These are phyloP conservation scores for Herpomyces periplanetae DNA, from an alignment of 2,329 filamentous ascomycete species.

Conservation along the genomic window DNA sequence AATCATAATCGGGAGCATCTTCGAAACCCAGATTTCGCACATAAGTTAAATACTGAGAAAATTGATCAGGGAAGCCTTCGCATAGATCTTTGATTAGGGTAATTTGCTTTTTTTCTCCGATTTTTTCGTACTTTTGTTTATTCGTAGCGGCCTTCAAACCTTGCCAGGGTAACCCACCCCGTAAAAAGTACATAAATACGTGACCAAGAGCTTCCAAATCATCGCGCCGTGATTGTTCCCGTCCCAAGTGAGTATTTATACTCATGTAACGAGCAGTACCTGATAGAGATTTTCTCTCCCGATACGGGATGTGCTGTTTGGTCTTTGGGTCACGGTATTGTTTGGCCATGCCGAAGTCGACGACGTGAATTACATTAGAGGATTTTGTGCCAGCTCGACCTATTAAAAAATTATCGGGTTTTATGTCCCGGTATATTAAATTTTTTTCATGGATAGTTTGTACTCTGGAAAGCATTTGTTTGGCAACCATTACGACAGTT, in stretches of 20 bases:
- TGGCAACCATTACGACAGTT: slow-evolving; percentile 94
- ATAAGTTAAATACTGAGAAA: slow-evolving; percentile 87
- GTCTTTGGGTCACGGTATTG: slow-evolving; percentile 96
- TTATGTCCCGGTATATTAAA: slow-evolving; percentile 93
- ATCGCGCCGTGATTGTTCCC: slow-evolving; percentile 79
- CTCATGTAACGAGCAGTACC: slow-evolving; percentile 96
- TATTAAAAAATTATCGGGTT: slow-evolving; percentile 95
- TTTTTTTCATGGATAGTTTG: slow-evolving; percentile 95
- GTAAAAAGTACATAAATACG: slow-evolving; percentile 27
- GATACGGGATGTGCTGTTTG: slow-evolving; percentile 91
- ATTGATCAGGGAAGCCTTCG: slow-evolving; percentile 52
- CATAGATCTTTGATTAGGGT: slow-evolving; percentile 87
- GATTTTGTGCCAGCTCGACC: slow-evolving; percentile 63
- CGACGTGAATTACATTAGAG: slow-evolving; percentile 91
- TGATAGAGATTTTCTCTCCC: slow-evolving; percentile 79
- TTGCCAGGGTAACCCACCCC: slow-evolving; percentile 24
- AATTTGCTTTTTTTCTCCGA: slow-evolving; percentile 98
- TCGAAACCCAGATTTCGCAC: slow-evolving; percentile 93
- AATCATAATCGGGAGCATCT: slow-evolving; percentile 92
- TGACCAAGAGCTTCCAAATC: slow-evolving; percentile 55
- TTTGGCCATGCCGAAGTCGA: slow-evolving; percentile 98
- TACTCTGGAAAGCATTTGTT: slow-evolving; percentile 89
- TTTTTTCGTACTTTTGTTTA: slow-evolving; percentile 98
- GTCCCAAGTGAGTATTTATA: slow-evolving; percentile 90
- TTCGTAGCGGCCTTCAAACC: slow-evolving; percentile 26